phyloP scores from a whole-genome alignment of 768 basidiomycete species.

The Psilocybe azurescens region DNA sequence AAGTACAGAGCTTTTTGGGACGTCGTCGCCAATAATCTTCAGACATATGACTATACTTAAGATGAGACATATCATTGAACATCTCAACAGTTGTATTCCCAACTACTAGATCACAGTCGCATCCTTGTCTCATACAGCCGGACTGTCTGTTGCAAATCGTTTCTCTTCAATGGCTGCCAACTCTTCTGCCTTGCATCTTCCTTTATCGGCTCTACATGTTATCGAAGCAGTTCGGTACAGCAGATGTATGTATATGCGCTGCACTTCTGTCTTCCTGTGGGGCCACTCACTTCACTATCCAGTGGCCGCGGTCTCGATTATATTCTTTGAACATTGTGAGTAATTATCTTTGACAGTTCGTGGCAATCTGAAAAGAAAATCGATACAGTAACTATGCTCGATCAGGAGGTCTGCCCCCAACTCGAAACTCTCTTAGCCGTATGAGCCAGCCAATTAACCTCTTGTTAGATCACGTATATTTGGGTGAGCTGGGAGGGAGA shows the following conservation, averaged over 20 bases:
- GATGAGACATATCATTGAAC: not conserved
- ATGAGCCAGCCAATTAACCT: too few species aligned
- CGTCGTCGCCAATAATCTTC: too few species aligned
- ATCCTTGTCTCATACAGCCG: not conserved
- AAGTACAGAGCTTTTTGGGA: too few species aligned
- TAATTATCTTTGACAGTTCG: not conserved
- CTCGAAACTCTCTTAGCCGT: too few species aligned
- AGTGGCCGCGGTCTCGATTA: not conserved
- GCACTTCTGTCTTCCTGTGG: not conserved
- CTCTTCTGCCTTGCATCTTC: not conserved
- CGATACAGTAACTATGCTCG: not conserved
- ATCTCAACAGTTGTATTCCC: not conserved
- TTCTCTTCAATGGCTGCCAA: not conserved
- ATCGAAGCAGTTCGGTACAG: not conserved
- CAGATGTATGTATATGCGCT: not conserved
- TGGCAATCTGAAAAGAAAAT: not conserved
- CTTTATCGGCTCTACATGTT: not conserved
- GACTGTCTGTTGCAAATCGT: not conserved
- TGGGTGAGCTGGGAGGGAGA: constrained; percentile 6
- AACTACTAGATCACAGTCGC: not conserved
- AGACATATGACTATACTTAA: too few species aligned
- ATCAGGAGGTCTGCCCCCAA: not conserved
- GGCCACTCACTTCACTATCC: not conserved
- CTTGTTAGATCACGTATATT: constrained; percentile 1
- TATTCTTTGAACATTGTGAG: constrained; percentile 5